Evolutionary conservation across 2,329 filamentous ascomycete genomes (phyloP).

Genomic region (Botrytis pseudocinerea): DNA sequence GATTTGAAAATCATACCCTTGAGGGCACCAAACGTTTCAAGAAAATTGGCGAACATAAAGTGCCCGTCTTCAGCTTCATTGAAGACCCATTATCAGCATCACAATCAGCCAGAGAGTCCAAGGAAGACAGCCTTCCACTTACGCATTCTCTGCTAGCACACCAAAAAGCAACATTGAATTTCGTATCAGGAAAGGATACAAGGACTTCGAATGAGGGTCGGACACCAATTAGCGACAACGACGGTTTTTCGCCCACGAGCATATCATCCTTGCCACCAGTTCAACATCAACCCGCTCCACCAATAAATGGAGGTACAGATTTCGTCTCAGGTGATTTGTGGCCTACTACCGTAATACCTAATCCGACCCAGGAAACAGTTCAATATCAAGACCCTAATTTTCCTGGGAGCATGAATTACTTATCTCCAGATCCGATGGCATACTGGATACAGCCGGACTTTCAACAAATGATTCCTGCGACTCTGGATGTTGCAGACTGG

Average conservation of each 20-base stretch:
- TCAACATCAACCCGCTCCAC: background rate
- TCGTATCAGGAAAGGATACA: background rate
- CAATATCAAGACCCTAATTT: constrained; percentile 2
- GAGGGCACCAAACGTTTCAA: background rate
- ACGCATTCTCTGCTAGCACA: constrained; percentile 9
- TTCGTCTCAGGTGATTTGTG: background rate
- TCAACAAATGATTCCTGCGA: constrained; percentile 10
- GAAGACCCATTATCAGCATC: background rate
- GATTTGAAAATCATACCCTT: constrained; percentile 2
- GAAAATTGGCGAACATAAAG: background rate
- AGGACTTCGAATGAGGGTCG: background rate
- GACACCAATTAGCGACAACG: background rate
- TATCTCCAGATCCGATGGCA: background rate
- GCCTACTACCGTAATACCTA: background rate
- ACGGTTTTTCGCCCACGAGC: background rate
- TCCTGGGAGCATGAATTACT: background rate
- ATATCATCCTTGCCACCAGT: background rate
- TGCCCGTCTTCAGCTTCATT: background rate
- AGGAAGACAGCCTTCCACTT: background rate
- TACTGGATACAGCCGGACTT: constrained; percentile 13
- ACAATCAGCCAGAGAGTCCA: background rate
- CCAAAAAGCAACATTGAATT: constrained; percentile 3
- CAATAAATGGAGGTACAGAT: background rate
- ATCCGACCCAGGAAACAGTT: background rate
- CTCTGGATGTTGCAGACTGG: constrained; percentile 15